Evolutionary conservation across 495 filamentous ascomycete species (phyloP), one percentile per base, ranked within the genome.

Genomic region (Bathelium albidoporum): DNA sequence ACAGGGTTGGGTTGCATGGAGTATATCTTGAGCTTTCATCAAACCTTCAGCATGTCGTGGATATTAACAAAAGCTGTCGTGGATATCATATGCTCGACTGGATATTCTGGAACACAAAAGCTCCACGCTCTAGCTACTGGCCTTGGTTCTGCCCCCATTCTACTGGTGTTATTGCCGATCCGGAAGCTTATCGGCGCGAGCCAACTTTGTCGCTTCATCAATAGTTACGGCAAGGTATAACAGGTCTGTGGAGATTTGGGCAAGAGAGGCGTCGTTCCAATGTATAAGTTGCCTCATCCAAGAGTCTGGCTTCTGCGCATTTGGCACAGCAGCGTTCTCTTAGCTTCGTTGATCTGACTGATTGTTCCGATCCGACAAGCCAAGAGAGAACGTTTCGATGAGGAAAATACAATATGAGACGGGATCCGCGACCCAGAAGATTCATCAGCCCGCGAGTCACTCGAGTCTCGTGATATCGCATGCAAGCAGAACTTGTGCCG

Each of bases 201-300:
- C 70, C 70, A 10, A 62, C 66, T 16, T 32, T 72, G 3, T 41
- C 58, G 10, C 63, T 70, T 58, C 70, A 72, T 45, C 65, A 66
- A 24, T 59, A 63, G 0, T 44, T 20, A 24, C 22, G 26, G n/a
- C 61, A 67, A 32, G 62, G 62, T 26, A 62, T 62, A 24, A n/a
- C 43, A 0, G 66, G 34, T 16, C 59, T 68, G 34, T 61, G 60
- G 63, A 34, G 58, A n/a, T 68, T 59, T 63, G 59, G 65, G 32
- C 58, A 60, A 53, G 59, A 31, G 12, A 52, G 62, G 7, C 59
- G 66, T 20, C 2, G 41, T 16, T 9, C 53, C 26, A 28, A 60
- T 36, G 62, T 60, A 60, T 7, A 58, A 60, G 28, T 20, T 2
- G 31, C 2, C 12, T 32, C 58, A 24, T n/a, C 1, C 14, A 26